Percentiles rank a stretch among this genome's conserved stretches.
These are phyloP conservation scores for Alternaria rosae DNA, from an alignment of 2,329 filamentous ascomycete species.

Conservation along the genomic window DNA sequence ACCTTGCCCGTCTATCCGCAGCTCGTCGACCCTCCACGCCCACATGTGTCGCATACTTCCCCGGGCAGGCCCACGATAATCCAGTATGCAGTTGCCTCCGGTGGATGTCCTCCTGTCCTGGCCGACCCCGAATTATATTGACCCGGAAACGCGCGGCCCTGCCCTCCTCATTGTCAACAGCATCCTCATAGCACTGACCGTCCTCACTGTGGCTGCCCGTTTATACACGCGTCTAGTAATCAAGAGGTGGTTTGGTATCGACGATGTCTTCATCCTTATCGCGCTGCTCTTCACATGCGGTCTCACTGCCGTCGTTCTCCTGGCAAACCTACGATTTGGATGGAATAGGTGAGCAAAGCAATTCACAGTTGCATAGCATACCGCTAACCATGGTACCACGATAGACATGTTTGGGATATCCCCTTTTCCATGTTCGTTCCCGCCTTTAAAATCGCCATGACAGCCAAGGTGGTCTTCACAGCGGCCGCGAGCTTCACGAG, in stretches of 20 bases:
- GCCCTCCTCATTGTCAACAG: constrained; percentile 51
- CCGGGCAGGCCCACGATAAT: constrained; percentile 8
- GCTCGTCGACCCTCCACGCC: background rate
- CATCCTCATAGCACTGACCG: constrained; percentile 49
- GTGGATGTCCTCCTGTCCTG: constrained; percentile 43
- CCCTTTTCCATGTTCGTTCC: constrained; percentile 32
- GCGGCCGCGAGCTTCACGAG: constrained; percentile 54
- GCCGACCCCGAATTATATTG: constrained; percentile 51
- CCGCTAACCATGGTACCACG: background rate
- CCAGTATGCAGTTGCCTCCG: constrained; percentile 41
- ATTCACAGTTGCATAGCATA: accelerated
- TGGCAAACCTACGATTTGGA: constrained; percentile 52
- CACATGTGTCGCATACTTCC: constrained; percentile 12
- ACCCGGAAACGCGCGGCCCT: constrained; percentile 51
- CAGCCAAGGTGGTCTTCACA: constrained; percentile 53
- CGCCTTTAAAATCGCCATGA: constrained; percentile 50
- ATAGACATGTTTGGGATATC: constrained; percentile 55
- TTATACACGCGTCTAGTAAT: constrained; percentile 52
- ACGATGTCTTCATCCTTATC: constrained; percentile 53
- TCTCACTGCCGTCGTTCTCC: constrained; percentile 49
- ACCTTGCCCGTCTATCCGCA: background rate
- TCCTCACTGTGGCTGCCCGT: constrained; percentile 47
- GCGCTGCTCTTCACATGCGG: constrained; percentile 50
- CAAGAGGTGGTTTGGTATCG: constrained; percentile 54
- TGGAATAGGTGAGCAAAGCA: constrained; percentile 39